These are phyloP conservation scores for Colletotrichum australisinense DNA, from an alignment of 2,329 filamentous ascomycete genomes.

Conservation along the genomic window DNA sequence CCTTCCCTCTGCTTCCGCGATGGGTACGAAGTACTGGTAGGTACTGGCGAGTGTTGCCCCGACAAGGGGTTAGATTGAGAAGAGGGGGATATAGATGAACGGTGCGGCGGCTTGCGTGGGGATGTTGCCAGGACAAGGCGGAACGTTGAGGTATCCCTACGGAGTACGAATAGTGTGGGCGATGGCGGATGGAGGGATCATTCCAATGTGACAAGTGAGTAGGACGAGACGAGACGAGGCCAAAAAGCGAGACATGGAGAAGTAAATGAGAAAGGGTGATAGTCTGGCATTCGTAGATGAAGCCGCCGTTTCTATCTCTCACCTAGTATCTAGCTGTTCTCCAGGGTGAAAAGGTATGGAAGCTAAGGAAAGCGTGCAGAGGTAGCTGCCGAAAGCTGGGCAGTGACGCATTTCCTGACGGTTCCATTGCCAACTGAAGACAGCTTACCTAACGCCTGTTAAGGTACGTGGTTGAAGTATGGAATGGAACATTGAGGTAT, in stretches of 20 bases:
- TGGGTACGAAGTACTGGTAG: neutral
- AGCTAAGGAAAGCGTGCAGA: neutral
- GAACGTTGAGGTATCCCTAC: neutral
- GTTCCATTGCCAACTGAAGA: neutral
- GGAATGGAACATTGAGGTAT: neutral
- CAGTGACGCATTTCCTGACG: too few species aligned
- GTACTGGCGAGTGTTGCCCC: neutral
- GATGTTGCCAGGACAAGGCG: neutral
- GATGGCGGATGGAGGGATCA: constrained; percentile 3
- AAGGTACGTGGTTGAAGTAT: too few species aligned
- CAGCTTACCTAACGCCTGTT: neutral
- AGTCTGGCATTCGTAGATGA: neutral
- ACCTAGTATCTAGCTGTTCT: neutral
- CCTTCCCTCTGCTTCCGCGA: neutral
- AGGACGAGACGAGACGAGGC: constrained; percentile 1
- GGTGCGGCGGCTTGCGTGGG: constrained; percentile 14
- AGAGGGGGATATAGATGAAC: neutral
- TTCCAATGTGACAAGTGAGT: constrained; percentile 23
- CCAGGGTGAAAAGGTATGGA: neutral
- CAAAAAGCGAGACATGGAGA: neutral
- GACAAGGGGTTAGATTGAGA: constrained; percentile 10
- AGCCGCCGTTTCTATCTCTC: neutral
- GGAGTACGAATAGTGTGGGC: neutral
- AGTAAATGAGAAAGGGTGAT: neutral
- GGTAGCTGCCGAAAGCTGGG: neutral